Evolutionary conservation across 1,284 basidiomycete genomes (phyloP).

Genomic region (Fomitopsis pinicola): DNA sequence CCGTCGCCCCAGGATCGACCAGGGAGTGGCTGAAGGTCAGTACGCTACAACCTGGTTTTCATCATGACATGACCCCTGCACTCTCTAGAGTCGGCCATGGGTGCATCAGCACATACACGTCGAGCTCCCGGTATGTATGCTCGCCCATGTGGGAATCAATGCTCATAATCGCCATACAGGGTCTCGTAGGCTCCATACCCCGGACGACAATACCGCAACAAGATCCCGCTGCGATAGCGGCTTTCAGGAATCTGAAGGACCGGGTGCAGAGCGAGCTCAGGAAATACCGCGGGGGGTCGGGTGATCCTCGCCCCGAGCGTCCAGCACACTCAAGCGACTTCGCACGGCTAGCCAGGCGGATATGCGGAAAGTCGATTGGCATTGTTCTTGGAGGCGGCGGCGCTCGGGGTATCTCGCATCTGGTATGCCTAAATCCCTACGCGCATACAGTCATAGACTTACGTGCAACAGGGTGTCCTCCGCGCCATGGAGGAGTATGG

Average conservation of each 20-base stretch:
- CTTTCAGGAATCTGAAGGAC: slow-evolving; percentile 88
- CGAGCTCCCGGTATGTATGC: slow-evolving; percentile 66
- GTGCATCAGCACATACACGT: slow-evolving; percentile 90
- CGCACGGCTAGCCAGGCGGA: slow-evolving; percentile 83
- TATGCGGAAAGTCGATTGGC: slow-evolving; percentile 93
- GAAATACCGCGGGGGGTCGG: slow-evolving; percentile 75
- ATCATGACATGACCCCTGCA: neutral
- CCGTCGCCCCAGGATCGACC: slow-evolving; percentile 88
- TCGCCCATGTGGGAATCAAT: neutral
- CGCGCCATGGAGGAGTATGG: slow-evolving; percentile 89
- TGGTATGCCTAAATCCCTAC: slow-evolving; percentile 45
- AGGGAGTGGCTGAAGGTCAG: slow-evolving; percentile 92
- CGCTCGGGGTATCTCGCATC: slow-evolving; percentile 90
- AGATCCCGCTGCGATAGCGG: slow-evolving; percentile 87
- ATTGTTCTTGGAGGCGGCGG: slow-evolving; percentile 96
- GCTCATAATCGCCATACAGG: slow-evolving; percentile 29
- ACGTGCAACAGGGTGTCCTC: slow-evolving; percentile 66
- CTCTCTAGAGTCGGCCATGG: slow-evolving; percentile 83
- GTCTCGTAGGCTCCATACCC: slow-evolving; percentile 62
- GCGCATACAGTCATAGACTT: neutral
- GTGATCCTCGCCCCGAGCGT: slow-evolving; percentile 68
- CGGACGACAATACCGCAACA: slow-evolving; percentile 54
- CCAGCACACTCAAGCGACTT: slow-evolving; percentile 89
- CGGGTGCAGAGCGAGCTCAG: slow-evolving; percentile 87
- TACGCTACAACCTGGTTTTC: neutral